Percentiles rank a stretch among this genome's conserved stretches.
Evolutionary conservation across 768 basidiomycete species (phyloP).

Genomic region (Austroboletus eburneus): DNA sequence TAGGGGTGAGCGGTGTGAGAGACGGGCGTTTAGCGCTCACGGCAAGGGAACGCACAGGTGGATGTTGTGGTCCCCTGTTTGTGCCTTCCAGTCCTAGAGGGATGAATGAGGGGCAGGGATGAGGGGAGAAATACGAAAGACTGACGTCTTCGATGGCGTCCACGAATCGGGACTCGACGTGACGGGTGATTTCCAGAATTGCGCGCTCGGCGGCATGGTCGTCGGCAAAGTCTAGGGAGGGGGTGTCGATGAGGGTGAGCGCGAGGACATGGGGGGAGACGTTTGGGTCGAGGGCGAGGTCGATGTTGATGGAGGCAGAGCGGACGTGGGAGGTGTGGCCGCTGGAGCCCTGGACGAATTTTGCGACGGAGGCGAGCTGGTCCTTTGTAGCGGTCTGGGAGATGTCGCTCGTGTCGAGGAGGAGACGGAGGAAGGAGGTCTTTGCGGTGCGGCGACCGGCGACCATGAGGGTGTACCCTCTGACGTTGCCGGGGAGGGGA

Average conservation of each 20-base stretch:
- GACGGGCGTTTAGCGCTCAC: slow-evolving; percentile 28
- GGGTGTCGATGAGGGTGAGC: slow-evolving; percentile 78
- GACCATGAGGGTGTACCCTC: slow-evolving; percentile 68
- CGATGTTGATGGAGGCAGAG: slow-evolving; percentile 67
- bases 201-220: slow-evolving; percentile 59
- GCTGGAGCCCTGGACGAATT: slow-evolving; percentile 73
- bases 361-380: slow-evolving; percentile 76
- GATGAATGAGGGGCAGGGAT: slow-evolving; percentile 14
- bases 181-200: slow-evolving; percentile 62
- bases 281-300: slow-evolving; percentile 48
- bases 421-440: slow-evolving; percentile 80
- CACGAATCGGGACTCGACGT: slow-evolving; percentile 67
- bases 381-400: slow-evolving; percentile 60
- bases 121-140: slow-evolving; percentile 25
- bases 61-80: slow-evolving; percentile 70
- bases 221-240: slow-evolving; percentile 72
- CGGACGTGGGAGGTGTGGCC: slow-evolving; percentile 72
- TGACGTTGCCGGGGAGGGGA: slow-evolving; percentile 24
- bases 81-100: slow-evolving; percentile 65
- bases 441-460: slow-evolving; percentile 82
- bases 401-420: slow-evolving; percentile 76
- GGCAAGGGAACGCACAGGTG: slow-evolving; percentile 57
- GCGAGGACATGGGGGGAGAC: slow-evolving; percentile 46
- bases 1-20: slow-evolving; percentile 18
- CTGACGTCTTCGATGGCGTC: slow-evolving; percentile 78